Evolutionary conservation across 768 basidiomycete genomes (phyloP).

Genomic region (Phylloporus sp.): DNA sequence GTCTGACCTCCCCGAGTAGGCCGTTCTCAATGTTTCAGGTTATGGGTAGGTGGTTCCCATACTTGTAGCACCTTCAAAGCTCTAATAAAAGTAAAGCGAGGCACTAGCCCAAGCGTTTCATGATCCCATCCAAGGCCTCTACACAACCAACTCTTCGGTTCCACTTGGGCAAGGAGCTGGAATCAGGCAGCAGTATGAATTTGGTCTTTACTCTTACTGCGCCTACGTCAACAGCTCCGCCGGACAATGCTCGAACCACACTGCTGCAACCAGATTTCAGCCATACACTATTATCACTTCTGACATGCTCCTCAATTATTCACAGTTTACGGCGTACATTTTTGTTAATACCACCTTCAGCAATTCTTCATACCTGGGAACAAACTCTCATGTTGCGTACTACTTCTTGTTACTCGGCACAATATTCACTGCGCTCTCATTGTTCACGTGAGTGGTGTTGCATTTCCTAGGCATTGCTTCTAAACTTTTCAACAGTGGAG

Average conservation of each 20-base stretch:
- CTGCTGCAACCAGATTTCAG: slow-evolving; percentile 54
- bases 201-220: slow-evolving; percentile 80
- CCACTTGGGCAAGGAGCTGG: slow-evolving; percentile 57
- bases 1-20: slow-evolving; percentile 41
- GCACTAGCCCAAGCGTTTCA: slow-evolving; percentile 46
- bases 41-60: slow-evolving; percentile 53
- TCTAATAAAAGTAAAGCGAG: slow-evolving; percentile 34
- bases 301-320: slow-evolving; percentile 68
- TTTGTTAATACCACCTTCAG: slow-evolving; percentile 52
- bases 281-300: slow-evolving; percentile 62
- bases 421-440: slow-evolving; percentile 58
- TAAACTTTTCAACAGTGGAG: slow-evolving; percentile 45
- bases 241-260: slow-evolving; percentile 63
- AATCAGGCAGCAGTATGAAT: slow-evolving; percentile 67
- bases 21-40: slow-evolving; percentile 61
- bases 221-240: slow-evolving; percentile 58
- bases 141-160: slow-evolving; percentile 60
- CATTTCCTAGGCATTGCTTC: background rate
- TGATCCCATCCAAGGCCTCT: slow-evolving; percentile 61
- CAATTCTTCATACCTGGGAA: slow-evolving; percentile 59
- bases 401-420: slow-evolving; percentile 74
- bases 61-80: background rate
- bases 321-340: slow-evolving; percentile 49
- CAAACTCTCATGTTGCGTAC: slow-evolving; percentile 65
- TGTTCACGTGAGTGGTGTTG: slow-evolving; percentile 54